Conservation (phyloP, 805 yeast species). For the Isabelozyma heimii region DNA sequence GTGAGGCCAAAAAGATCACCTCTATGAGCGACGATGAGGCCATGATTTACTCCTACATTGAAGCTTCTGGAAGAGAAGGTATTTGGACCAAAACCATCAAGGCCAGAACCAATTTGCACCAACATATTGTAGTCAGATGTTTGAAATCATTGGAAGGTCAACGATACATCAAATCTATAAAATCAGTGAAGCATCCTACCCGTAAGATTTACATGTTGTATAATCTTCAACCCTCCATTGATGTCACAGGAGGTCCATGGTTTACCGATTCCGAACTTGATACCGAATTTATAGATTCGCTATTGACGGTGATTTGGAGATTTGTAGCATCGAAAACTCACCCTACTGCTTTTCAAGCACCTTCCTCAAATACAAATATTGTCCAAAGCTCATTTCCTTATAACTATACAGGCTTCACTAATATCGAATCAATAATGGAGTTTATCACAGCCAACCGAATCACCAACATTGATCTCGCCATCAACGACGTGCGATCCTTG, state of each 20-base stretch:
- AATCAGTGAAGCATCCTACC: constrained; percentile 88
- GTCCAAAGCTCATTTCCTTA: constrained; percentile 54
- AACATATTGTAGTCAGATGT: constrained; percentile 83
- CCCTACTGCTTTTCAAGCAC: constrained; percentile 65
- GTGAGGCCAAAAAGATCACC: constrained; percentile 75
- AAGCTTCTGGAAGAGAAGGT: constrained; percentile 91
- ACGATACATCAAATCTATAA: constrained; percentile 82
- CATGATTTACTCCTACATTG: constrained; percentile 86
- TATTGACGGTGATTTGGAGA: constrained; percentile 84
- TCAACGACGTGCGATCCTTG: constrained; percentile 71
- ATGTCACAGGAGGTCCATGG: constrained; percentile 99
- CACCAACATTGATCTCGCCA: constrained; percentile 75
- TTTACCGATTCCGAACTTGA: constrained; percentile 94
- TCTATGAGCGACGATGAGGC: constrained; percentile 86
- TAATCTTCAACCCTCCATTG: constrained; percentile 88
- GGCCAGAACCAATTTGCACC: constrained; percentile 85
- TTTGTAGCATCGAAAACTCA: constrained; percentile 72
- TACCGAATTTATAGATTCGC: constrained; percentile 84
- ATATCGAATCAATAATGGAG: constrained; percentile 68
- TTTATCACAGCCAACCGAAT: constrained; percentile 73
- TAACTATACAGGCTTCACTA: constrained; percentile 61
- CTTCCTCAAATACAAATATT: constrained; percentile 29
- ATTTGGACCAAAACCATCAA: constrained; percentile 93
- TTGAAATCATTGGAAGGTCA: constrained; percentile 77
- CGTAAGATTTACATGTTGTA: constrained; percentile 95